Evolutionary conservation across 345 rosid species (phyloP).

Genomic region (Eucalyptus polyanthemos): DNA sequence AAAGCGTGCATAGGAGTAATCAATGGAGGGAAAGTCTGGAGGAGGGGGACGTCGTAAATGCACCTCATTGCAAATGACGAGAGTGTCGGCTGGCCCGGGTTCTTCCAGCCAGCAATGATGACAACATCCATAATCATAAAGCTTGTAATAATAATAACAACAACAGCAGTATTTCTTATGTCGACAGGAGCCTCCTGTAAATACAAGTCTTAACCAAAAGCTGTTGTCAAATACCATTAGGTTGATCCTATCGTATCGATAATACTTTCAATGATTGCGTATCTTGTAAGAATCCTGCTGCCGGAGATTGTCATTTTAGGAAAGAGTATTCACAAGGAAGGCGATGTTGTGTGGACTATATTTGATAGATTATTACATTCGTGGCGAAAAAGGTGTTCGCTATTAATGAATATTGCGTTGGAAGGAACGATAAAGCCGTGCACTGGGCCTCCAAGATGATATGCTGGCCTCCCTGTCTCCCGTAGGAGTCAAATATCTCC

Average conservation of each 20-base stretch:
- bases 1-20: not conserved
- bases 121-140: not conserved
- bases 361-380: not conserved
- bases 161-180: not conserved
- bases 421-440: not conserved
- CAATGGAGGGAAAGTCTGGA: not conserved
- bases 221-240: not conserved
- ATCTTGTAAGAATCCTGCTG: not conserved
- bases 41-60: not conserved
- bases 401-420: not conserved
- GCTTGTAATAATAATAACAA: not conserved
- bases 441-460: not conserved
- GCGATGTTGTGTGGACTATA: not conserved
- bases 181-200: not conserved
- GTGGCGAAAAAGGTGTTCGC: not conserved
- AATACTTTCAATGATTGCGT: not conserved
- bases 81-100: not conserved
- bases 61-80: not conserved
- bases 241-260: not conserved
- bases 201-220: not conserved
- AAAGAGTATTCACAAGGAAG: not conserved
- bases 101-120: not conserved
- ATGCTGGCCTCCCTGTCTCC: not conserved
- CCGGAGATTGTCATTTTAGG: not conserved
- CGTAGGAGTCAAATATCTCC: not conserved